Percentiles rank a stretch among this genome's conserved stretches.
phyloP scores from a whole-genome alignment of 164 flowering plant species.

The Kalanchoe fedtschenkoi region DNA sequence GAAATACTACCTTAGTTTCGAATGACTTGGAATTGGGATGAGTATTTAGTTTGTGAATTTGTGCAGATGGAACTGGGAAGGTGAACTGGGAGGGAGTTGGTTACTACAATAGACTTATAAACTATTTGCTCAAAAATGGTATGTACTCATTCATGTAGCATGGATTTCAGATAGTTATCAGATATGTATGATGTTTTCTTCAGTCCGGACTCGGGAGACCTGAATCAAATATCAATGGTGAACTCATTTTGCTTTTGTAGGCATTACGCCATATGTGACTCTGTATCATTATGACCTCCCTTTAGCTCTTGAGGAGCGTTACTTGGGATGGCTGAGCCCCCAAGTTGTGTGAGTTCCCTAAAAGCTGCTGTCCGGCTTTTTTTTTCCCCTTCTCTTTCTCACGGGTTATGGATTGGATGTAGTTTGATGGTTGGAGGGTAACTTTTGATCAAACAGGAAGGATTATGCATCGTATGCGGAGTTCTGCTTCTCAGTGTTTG shows the following conservation, averaged over 20 bases:
- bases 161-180: too few relatives aligned
- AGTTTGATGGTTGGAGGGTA: too few relatives aligned
- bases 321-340: slow-evolving; percentile 19
- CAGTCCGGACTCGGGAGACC: too few relatives aligned
- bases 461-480: slow-evolving; percentile 19
- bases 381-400: too few relatives aligned
- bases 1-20: background rate
- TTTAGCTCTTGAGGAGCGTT: slow-evolving; percentile 21
- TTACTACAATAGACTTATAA: slow-evolving; percentile 6
- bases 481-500: slow-evolving; percentile 16
- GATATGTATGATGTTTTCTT: too few relatives aligned
- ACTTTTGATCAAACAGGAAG: slow-evolving; percentile 9
- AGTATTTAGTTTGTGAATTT: background rate
- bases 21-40: background rate
- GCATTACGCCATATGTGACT: slow-evolving; percentile 16
- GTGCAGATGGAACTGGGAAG: slow-evolving; percentile 6
- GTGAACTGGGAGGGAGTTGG: slow-evolving; percentile 7
- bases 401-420: too few relatives aligned
- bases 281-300: slow-evolving; percentile 26
- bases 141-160: background rate
- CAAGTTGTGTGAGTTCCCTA: slow-evolving; percentile 21
- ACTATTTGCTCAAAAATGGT: background rate
- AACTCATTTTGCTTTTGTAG: slow-evolving; percentile 5
- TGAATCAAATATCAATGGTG: too few relatives aligned
- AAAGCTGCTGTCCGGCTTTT: too few relatives aligned